Evolutionary conservation across 768 basidiomycete genomes (phyloP).

Genomic region (Boletus reticulatus): DNA sequence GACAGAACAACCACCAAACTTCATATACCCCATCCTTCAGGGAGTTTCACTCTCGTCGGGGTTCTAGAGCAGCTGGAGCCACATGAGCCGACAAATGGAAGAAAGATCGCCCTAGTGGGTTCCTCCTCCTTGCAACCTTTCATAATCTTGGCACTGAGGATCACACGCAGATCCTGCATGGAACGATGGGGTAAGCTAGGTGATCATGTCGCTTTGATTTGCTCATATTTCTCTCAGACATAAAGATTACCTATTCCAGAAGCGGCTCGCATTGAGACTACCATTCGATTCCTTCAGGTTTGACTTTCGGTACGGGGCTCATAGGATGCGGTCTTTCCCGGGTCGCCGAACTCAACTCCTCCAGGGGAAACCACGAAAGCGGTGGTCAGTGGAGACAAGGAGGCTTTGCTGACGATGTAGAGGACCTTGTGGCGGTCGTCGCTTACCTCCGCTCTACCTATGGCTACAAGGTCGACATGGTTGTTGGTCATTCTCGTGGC

Average conservation of each 20-base stretch:
- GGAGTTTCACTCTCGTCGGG: constrained; percentile 51
- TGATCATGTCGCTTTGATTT: neutral
- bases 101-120: constrained; percentile 64
- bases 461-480: constrained; percentile 66
- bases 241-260: constrained; percentile 83
- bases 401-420: constrained; percentile 55
- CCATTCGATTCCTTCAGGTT: constrained; percentile 83
- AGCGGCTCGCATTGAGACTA: constrained; percentile 59
- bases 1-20: constrained; percentile 46
- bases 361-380: constrained; percentile 77
- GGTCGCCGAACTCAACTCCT: constrained; percentile 1
- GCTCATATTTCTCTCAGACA: constrained; percentile 47
- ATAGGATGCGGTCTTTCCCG: constrained; percentile 1
- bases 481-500: constrained; percentile 80
- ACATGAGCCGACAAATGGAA: constrained; percentile 48
- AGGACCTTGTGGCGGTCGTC: constrained; percentile 66
- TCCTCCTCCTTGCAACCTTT: constrained; percentile 10
- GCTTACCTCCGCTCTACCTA: constrained; percentile 54
- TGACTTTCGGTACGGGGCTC: constrained; percentile 67
- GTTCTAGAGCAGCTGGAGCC: constrained; percentile 60
- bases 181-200: constrained; percentile 64
- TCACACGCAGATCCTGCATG: constrained; percentile 66
- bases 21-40: constrained; percentile 48
- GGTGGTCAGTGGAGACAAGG: constrained; percentile 64
- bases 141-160: constrained; percentile 13